A percentile compares a stretch with the other conserved stretches of the same genome.
phyloP scores from a whole-genome alignment of 1,139 yeast genomes.

The Hemisphaericaspora lyxosophila region DNA sequence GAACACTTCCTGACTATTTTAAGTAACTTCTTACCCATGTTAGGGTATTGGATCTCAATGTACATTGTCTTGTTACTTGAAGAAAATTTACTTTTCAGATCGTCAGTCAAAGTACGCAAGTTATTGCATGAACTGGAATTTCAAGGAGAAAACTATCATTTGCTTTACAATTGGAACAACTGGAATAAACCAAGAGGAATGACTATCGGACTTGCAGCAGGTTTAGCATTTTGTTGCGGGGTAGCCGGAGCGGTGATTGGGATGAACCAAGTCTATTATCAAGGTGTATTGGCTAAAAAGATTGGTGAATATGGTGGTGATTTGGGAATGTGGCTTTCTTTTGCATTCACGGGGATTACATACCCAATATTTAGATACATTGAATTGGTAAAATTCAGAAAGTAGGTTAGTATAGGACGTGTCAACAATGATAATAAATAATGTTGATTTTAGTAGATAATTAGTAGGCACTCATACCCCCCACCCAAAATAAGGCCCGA shows the following conservation, averaged over 20 bases:
- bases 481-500: no score
- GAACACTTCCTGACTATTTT: conserved; percentile 70
- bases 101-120: conserved; percentile 44
- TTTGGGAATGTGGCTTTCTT: conserved; percentile 60
- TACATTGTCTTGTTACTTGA: conserved; percentile 69
- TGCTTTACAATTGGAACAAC: conserved; percentile 57
- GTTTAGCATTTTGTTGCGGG: conserved; percentile 24
- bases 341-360: conserved; percentile 64
- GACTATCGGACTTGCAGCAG: conserved; percentile 34
- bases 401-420: no score
- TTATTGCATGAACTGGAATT: conserved; percentile 55
- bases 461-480: no score
- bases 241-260: conserved; percentile 33
- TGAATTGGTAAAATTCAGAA: conserved; percentile 52
- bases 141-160: conserved; percentile 41
- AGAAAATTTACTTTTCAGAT: conserved; percentile 72
- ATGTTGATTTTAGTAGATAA: no score
- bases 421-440: neutral
- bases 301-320: conserved; percentile 23
- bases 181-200: conserved; percentile 59
- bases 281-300: conserved; percentile 28
- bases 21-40: conserved; percentile 86
- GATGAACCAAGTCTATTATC: conserved; percentile 33
- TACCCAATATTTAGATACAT: conserved; percentile 64
- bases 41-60: conserved; percentile 89